Evolutionary conservation across 1,284 basidiomycete genomes (phyloP), one percentile per base, ranked within the genome.

Genomic region (Papiliotrema fonsecae): DNA sequence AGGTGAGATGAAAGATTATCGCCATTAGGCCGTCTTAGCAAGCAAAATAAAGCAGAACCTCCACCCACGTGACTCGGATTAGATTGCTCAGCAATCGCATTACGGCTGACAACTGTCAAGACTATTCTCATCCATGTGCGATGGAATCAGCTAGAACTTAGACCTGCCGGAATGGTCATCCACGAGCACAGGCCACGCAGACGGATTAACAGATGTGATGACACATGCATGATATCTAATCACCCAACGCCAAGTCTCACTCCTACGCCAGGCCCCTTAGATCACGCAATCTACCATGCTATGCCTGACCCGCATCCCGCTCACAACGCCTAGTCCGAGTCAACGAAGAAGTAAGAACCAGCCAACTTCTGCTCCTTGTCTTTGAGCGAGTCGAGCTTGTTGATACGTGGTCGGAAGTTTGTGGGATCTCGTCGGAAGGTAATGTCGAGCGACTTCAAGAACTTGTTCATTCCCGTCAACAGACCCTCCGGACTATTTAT

Each of bases 381-480:
- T 76, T 94, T 93, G 64, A 93, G 80, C 75, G 88, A 92, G 74
- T 91, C 78, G 55, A 84, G 69, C 78, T 97, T 97, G 80, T 97
- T 97, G 57, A 97, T 92, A 50, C 92, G 83, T 38, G 91, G 90
- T 51, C 74, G 64, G 67, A 83, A 94, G 77, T 94, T 94, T 54
- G 89, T 92, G 24, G 92, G 92, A 75, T 97, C 93, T 66, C 93
- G 83, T 52, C 92, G 81, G 83, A 97, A 97, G 6, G 92, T 97
- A 67, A 97, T 91, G 73, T 96, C 88, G 25, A 97, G 79, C 9
- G 86, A 88, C 4, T 87, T 85, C 50, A 97, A 76, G 82, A 97
- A 97, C 65, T 84, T 62, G 61, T 60, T 69, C 61, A 72, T 67
- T 47, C 73, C 73, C 9, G 69, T 67, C 54, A 73, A 61, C 37